Evolutionary conservation across 257 asterid genomes (phyloP).

Genomic region (Echium plantagineum): DNA sequence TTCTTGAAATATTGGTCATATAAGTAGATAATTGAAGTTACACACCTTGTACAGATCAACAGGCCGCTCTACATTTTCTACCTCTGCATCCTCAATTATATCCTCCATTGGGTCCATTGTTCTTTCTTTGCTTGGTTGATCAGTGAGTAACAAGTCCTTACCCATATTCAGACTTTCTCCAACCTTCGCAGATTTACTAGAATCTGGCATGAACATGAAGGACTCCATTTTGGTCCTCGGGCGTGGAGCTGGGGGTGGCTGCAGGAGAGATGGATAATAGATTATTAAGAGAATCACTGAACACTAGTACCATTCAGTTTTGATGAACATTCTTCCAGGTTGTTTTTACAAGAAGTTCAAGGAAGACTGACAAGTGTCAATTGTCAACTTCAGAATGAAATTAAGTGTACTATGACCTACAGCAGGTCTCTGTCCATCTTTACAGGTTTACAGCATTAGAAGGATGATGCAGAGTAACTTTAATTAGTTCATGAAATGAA

Average conservation of each 20-base stretch:
- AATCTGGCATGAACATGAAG: slow-evolving; percentile 62
- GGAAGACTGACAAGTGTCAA: no score
- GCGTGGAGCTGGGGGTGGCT: slow-evolving; percentile 92
- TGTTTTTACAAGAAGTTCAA: no score
- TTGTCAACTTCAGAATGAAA: no score
- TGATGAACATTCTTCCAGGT: no score
- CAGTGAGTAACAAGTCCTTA: slow-evolving; percentile 18
- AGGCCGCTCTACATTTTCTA: slow-evolving; percentile 76
- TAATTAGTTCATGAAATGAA: not conserved
- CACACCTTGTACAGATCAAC: slow-evolving; percentile 86
- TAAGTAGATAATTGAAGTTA: slow-evolving; percentile 6
- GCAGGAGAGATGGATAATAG: slow-evolving; percentile 14
- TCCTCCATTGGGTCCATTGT: slow-evolving; percentile 23
- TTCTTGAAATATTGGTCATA: not conserved
- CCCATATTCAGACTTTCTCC: slow-evolving; percentile 23
- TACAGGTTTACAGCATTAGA: no score
- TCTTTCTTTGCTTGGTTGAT: slow-evolving; percentile 18
- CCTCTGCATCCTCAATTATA: slow-evolving; percentile 41
- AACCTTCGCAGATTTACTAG: slow-evolving; percentile 28
- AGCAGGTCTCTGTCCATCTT: no score
- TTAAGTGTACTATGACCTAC: no score
- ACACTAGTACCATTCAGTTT: slow-evolving; percentile 2
- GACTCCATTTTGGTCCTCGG: slow-evolving; percentile 82
- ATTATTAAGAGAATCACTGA: slow-evolving; percentile 1
- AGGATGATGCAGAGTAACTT: no score